Evolutionary conservation across 164 flowering plant species (phyloP), one percentile per base, ranked within the genome.

Genomic region (Houttuynia cordata): DNA sequence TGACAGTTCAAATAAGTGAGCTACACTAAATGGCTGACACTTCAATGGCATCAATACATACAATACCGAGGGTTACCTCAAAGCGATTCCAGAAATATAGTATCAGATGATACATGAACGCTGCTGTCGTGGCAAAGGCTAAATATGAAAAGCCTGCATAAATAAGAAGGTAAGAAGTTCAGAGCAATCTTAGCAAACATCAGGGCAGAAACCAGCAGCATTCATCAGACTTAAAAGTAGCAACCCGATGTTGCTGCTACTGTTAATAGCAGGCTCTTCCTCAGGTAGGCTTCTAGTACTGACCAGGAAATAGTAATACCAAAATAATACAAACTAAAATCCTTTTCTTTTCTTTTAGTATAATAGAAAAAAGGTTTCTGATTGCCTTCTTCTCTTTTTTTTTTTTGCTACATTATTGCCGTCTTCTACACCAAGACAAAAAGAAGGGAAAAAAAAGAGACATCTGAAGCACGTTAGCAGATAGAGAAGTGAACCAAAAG

Each of bases 41-140:
- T 24, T 6, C 12, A 57, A 37, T 30, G 20, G 45, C 14, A 54
- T 5, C 13, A 10, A 24, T 23, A 24, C 10, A 24, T 23, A 30
- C 15, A 24, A 57, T 34, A 30, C 1, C 23, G 34, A 34, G 18
- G 24, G 24, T 72, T 77, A 90, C 98, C 98, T 93, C 98, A 79
- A 93, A 93, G 34, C 92, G 82, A 66, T 93, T 88, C 97, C 99
- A 93, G 66, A 93, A 93, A 76, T 88, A 88, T 24, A 93, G 76
- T 60, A 93, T 87, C 64, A 90, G 83, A 63, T 93, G 99, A 51
- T 83, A 94, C 99, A 93, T 90, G 67, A 93, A 93, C 63, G 93
- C 88, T 23, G 96, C 92, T 34, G 96, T 73, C 10, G 99, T 80
- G 10, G 88, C 78, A 24, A 93, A 91, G 41, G 97, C 94, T 81